Percentiles rank a stretch among this genome's conserved stretches.
Evolutionary conservation across 2,329 filamentous ascomycete species (phyloP).

Genomic region (Penicillium sp.): DNA sequence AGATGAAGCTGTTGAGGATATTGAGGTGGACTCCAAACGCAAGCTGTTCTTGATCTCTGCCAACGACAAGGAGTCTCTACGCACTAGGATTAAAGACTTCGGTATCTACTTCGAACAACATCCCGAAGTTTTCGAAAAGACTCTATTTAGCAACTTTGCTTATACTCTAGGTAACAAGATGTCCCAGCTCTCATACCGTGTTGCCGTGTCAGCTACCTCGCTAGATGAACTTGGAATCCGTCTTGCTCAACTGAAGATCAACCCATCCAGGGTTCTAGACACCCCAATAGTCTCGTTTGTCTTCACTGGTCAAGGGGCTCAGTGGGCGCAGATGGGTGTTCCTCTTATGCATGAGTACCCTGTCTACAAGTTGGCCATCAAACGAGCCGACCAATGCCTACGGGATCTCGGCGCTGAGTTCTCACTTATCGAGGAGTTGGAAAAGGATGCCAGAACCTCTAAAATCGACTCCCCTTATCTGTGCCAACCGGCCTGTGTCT

Average conservation of each 20-base stretch:
- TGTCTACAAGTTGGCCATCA: conserved; percentile 19
- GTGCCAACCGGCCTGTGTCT: conserved; percentile 22
- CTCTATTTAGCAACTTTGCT: conserved; percentile 25
- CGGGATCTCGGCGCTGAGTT: conserved; percentile 19
- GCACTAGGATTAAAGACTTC: conserved; percentile 24
- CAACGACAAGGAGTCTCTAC: conserved; percentile 27
- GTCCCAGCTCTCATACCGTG: conserved; percentile 27
- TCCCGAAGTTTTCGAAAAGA: conserved; percentile 24
- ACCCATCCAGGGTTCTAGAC: conserved; percentile 20
- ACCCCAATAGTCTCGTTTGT: conserved; percentile 18
- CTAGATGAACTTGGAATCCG: conserved; percentile 23
- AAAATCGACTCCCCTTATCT: conserved; percentile 20
- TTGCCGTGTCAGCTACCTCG: conserved; percentile 21
- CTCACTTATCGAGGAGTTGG: conserved; percentile 17
- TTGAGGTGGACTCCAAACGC: conserved; percentile 18
- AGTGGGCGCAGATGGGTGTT: conserved; percentile 26
- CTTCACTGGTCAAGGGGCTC: conserved; percentile 25
- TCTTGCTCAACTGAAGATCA: conserved; percentile 24
- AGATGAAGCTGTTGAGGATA: conserved; percentile 8
- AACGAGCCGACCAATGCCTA: conserved; percentile 16
- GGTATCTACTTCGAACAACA: conserved; percentile 27
- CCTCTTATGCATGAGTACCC: conserved; percentile 25
- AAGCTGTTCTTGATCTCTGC: conserved; percentile 27
- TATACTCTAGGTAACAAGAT: conserved; percentile 27
- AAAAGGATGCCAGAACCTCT: conserved; percentile 10